Conservation (phyloP, 306 rosid genomes). For the Begonia fuchsioides region DNA sequence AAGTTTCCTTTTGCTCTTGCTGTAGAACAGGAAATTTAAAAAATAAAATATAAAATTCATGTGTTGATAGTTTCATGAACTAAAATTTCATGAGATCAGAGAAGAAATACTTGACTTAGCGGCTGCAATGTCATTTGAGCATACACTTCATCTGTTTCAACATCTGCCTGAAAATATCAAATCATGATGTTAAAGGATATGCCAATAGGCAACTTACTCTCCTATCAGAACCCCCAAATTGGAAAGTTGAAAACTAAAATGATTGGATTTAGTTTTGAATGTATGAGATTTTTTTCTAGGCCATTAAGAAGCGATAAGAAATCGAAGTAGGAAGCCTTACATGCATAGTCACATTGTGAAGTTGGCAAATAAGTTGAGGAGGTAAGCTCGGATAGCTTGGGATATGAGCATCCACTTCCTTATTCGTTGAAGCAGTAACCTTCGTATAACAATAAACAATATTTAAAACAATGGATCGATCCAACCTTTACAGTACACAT, state of each 20-base stretch:
- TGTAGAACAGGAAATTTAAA: slow-evolving; percentile 13
- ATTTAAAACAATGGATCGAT: neutral
- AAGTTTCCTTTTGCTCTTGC: slow-evolving; percentile 95
- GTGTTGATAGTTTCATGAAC: slow-evolving; percentile 2
- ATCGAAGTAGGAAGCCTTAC: slow-evolving; percentile 30
- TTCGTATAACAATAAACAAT: slow-evolving; percentile 8
- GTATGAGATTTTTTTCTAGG: no score
- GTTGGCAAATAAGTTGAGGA: slow-evolving; percentile 93
- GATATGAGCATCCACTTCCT: slow-evolving; percentile 76
- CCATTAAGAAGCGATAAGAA: neutral
- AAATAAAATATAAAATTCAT: slow-evolving; percentile 5
- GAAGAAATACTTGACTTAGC: slow-evolving; percentile 48
- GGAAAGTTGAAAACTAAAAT: no score
- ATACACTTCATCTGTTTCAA: slow-evolving; percentile 83
- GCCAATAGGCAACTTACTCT: slow-evolving; percentile 1
- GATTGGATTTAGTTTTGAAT: no score
- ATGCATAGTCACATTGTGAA: slow-evolving; percentile 95
- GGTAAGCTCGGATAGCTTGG: slow-evolving; percentile 88
- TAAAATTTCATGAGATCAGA: slow-evolving; percentile 7
- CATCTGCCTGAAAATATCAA: slow-evolving; percentile 66
- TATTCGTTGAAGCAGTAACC: slow-evolving; percentile 96
- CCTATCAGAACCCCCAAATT: no score
- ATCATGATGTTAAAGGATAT: slow-evolving; percentile 4
- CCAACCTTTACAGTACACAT: neutral
- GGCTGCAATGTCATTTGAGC: slow-evolving; percentile 99